Percentiles rank a stretch among this genome's conserved stretches.
These are phyloP conservation scores for Poronia punctata DNA, from an alignment of 495 filamentous ascomycete genomes.

Conservation along the genomic window DNA sequence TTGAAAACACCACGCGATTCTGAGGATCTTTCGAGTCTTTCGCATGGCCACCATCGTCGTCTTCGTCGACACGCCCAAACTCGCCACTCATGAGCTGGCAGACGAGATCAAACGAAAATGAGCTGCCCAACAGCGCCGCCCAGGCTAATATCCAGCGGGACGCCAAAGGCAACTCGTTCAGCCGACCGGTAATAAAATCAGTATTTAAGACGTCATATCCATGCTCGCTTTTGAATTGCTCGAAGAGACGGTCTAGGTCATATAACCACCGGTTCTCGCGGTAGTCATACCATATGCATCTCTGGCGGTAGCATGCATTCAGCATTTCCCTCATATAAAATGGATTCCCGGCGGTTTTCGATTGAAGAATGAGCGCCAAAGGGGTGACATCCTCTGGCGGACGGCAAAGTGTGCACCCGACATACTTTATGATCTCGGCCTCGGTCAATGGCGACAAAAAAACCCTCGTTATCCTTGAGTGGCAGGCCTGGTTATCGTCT, in stretches of 20 bases:
- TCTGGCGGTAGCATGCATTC: conserved; percentile 76
- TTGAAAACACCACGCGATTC: conserved; percentile 19
- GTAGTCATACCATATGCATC: conserved; percentile 85
- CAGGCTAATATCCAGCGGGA: conserved; percentile 76
- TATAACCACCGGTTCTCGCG: conserved; percentile 72
- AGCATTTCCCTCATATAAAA: conserved; percentile 90
- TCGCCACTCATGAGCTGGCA: conserved; percentile 66
- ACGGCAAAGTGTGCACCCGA: conserved; percentile 63
- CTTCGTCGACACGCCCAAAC: conserved; percentile 48
- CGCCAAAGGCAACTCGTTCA: conserved; percentile 66
- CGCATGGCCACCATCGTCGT: conserved; percentile 13
- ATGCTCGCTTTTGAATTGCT: conserved; percentile 66
- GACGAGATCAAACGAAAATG: conserved; percentile 75
- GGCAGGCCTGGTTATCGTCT: too few relatives aligned
- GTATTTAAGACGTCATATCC: conserved; percentile 73
- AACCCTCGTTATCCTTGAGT: conserved; percentile 56
- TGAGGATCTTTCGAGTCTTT: not conserved
- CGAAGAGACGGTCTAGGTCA: conserved; percentile 74
- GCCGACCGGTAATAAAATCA: conserved; percentile 67
- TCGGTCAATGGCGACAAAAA: conserved; percentile 61
- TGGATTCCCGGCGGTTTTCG: conserved; percentile 74
- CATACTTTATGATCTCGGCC: conserved; percentile 67
- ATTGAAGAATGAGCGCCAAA: conserved; percentile 66
- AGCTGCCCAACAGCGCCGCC: conserved; percentile 70
- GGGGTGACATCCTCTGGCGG: conserved; percentile 53